Evolutionary conservation across 441 rosid species (phyloP), one percentile per base, ranked within the genome.

Genomic region (Syzygium malaccense): DNA sequence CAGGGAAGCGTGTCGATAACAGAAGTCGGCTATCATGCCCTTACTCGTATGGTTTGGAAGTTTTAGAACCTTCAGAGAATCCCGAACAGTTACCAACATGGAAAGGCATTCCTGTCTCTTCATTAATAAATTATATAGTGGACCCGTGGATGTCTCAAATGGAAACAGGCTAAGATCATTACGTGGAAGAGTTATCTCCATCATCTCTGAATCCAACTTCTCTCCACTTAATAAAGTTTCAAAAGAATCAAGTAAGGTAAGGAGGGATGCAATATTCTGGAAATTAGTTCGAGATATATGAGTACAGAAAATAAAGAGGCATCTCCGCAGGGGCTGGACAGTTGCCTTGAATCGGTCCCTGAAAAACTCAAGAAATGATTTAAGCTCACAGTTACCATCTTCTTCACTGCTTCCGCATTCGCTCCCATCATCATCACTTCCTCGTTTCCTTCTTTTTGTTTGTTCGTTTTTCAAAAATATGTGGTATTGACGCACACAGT

Each of bases 281-380:
- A 87, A 55, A n/a, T 64, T 87, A 66, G 55, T 64, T 86, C 58
- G 85, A 53, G 94, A 89, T 17, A 93, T 30, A 86, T 92, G 94
- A 86, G 88, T 86, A 80, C 89, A 86, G 41, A 94, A 86, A 88
- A 6, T 87, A 18, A 14, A 54, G 32, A 93, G 49, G 87, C 93
- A 91, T 25, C 55, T 66, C 58, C 87, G 58, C 30, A 95, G 89
- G 12, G 89, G 91, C 37, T 28, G 17, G 54, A 78, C 88, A 37
- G 19, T 33, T 9, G 20, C 7, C 7, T 4, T 45, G 75, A 91
- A 93, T 86, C 78, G 87, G 3, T 89, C 91, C 86, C 88, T 92
- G 49, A 84, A 86, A 86, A 90, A 91, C 83, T 91, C 89, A 86
- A 88, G 92, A 87, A 93, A 92, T 57, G 92, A 91, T 45, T 86